Conservation (phyloP, 2,329 filamentous ascomycete genomes). For the Aspergillus versicolor region DNA sequence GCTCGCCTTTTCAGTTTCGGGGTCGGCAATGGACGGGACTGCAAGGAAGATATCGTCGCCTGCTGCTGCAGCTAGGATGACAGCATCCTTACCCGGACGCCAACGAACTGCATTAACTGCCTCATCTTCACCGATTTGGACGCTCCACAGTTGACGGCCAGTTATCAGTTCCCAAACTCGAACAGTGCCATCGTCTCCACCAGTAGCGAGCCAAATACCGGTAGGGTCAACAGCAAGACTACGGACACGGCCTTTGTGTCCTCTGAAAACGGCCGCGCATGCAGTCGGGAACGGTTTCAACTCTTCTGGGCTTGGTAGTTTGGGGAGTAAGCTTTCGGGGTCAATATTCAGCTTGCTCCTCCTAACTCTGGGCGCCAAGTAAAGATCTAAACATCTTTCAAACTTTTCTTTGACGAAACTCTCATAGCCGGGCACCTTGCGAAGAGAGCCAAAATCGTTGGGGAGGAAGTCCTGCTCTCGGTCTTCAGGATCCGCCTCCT, state of each 20-base stretch:
- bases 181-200: slow-evolving; percentile 90
- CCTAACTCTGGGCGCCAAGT: slow-evolving; percentile 86
- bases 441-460: slow-evolving; percentile 75
- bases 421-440: slow-evolving; percentile 89
- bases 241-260: slow-evolving; percentile 85
- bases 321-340: slow-evolving; percentile 85
- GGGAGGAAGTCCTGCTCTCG: slow-evolving; percentile 86
- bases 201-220: slow-evolving; percentile 82
- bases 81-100: slow-evolving; percentile 78
- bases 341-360: slow-evolving; percentile 97
- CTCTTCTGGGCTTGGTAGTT: slow-evolving; percentile 88
- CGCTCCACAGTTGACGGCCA: slow-evolving; percentile 83
- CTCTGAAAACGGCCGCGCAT: slow-evolving; percentile 80
- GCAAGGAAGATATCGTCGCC: slow-evolving; percentile 86
- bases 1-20: slow-evolving; percentile 71
- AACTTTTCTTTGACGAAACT: slow-evolving; percentile 93
- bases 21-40: slow-evolving; percentile 70
- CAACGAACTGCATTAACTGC: slow-evolving; percentile 85
- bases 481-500: slow-evolving; percentile 83
- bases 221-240: slow-evolving; percentile 81
- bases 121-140: slow-evolving; percentile 72
- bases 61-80: slow-evolving; percentile 78
- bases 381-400: slow-evolving; percentile 90
- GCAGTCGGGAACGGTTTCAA: slow-evolving; percentile 92
- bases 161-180: slow-evolving; percentile 86